Conservation (phyloP, 805 yeast species). For the Middelhovenomyces tepae region DNA sequence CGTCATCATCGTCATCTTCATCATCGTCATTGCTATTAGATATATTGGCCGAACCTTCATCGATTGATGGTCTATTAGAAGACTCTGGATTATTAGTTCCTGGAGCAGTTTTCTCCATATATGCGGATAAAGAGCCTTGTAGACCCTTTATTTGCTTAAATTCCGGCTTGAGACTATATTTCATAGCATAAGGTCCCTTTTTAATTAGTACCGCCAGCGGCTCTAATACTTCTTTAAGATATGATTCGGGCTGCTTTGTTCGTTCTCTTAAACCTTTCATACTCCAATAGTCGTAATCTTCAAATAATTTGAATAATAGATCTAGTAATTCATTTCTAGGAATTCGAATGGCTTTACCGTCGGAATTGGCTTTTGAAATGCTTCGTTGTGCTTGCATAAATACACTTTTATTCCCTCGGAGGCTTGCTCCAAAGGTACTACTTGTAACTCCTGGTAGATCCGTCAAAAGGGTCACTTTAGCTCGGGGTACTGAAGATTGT, state of each 20-base stretch:
- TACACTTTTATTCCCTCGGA: constrained; percentile 61
- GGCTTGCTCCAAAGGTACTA: constrained; percentile 78
- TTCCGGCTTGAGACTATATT: constrained; percentile 84
- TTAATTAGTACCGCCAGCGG: constrained; percentile 82
- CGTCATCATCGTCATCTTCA: constrained; percentile 60
- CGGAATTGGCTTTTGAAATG: constrained; percentile 34
- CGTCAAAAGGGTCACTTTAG: constrained; percentile 60
- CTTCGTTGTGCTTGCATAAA: constrained; percentile 42
- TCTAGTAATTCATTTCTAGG: constrained; percentile 88
- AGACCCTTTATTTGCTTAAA: constrained; percentile 60
- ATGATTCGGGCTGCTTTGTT: constrained; percentile 87
- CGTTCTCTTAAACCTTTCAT: constrained; percentile 89
- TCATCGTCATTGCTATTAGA: constrained; percentile 28
- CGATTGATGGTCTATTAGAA: constrained; percentile 53
- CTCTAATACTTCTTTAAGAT: constrained; percentile 82
- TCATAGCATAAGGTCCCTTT: constrained; percentile 92
- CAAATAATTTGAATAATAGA: constrained; percentile 78
- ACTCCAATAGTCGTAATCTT: constrained; percentile 94
- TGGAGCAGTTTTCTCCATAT: constrained; percentile 12
- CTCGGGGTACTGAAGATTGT: constrained; percentile 35
- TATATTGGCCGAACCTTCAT: constrained; percentile 50
- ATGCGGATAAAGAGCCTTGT: constrained; percentile 15
- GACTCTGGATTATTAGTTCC: constrained; percentile 3
- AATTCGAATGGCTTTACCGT: constrained; percentile 89
- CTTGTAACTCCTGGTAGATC: constrained; percentile 83